phyloP scores from a whole-genome alignment of 2,329 filamentous ascomycete genomes.

The Colletotrichum sp. region DNA sequence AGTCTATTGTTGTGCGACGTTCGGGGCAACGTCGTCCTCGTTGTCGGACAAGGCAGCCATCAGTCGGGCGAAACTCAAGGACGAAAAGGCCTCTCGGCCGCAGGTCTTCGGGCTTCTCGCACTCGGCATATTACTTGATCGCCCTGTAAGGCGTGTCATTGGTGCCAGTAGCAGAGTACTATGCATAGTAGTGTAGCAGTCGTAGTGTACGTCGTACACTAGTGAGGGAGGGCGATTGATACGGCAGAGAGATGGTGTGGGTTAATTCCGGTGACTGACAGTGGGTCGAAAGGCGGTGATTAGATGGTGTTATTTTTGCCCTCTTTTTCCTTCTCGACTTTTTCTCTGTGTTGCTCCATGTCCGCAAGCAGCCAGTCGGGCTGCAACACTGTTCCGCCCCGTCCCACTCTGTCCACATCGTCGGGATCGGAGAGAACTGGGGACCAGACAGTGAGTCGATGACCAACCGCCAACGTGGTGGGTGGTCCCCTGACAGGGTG shows the following conservation, averaged over 20 bases:
- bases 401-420: conserved; percentile 17
- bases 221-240: background rate
- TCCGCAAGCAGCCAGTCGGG: conserved; percentile 10
- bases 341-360: background rate
- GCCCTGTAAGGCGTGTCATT: background rate
- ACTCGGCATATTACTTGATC: background rate
- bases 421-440: conserved; percentile 15
- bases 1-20: background rate
- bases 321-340: conserved; percentile 1
- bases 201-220: background rate
- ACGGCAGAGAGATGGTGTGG: background rate
- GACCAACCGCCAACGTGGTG: conserved; percentile 15
- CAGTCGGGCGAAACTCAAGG: background rate
- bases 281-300: background rate
- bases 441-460: background rate
- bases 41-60: background rate
- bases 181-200: background rate
- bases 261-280: background rate
- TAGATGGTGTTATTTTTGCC: background rate
- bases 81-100: background rate
- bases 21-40: background rate
- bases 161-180: background rate
- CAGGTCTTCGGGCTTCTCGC: background rate
- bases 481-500: conserved; percentile 1
- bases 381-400: conserved; percentile 1